Conservation (phyloP, 164 flowering plant species). For the Macadamia integrifolia region DNA sequence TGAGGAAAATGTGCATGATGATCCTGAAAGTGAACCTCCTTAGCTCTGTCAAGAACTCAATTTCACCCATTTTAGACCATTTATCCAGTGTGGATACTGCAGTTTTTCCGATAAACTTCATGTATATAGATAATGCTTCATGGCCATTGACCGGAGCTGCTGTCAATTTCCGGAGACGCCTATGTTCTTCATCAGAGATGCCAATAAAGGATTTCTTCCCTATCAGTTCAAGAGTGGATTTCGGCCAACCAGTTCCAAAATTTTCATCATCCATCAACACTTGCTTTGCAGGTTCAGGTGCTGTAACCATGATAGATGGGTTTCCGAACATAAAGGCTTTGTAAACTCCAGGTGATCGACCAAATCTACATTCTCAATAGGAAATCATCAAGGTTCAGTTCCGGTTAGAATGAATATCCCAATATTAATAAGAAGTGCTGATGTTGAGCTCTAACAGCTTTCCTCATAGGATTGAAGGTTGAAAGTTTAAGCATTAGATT, state of each 20-base stretch:
- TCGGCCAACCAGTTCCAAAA: slow-evolving; percentile 87
- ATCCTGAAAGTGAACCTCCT: slow-evolving; percentile 80
- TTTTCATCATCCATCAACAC: slow-evolving; percentile 66
- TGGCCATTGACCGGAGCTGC: slow-evolving; percentile 83
- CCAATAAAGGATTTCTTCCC: slow-evolving; percentile 72
- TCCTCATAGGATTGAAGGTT: too few relatives aligned
- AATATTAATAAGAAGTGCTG: too few relatives aligned
- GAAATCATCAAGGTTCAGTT: too few relatives aligned
- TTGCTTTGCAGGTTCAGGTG: slow-evolving; percentile 53
- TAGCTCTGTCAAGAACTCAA: slow-evolving; percentile 77
- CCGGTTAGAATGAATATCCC: too few relatives aligned
- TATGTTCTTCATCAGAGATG: slow-evolving; percentile 71
- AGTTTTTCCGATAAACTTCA: slow-evolving; percentile 47
- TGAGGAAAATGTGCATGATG: slow-evolving; percentile 72
- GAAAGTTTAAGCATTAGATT: too few relatives aligned
- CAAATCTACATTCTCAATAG: slow-evolving; percentile 38
- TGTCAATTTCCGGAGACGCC: slow-evolving; percentile 61
- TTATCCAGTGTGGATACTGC: slow-evolving; percentile 48
- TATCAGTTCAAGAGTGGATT: slow-evolving; percentile 55
- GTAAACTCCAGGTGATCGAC: slow-evolving; percentile 54
- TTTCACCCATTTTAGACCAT: slow-evolving; percentile 59
- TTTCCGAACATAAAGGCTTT: slow-evolving; percentile 81
- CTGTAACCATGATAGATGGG: slow-evolving; percentile 65
- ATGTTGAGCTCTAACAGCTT: too few relatives aligned
- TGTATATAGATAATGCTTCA: slow-evolving; percentile 60